These are phyloP conservation scores for Ceratocystis variospora DNA, from an alignment of 2,329 filamentous ascomycete genomes.

Conservation along the genomic window DNA sequence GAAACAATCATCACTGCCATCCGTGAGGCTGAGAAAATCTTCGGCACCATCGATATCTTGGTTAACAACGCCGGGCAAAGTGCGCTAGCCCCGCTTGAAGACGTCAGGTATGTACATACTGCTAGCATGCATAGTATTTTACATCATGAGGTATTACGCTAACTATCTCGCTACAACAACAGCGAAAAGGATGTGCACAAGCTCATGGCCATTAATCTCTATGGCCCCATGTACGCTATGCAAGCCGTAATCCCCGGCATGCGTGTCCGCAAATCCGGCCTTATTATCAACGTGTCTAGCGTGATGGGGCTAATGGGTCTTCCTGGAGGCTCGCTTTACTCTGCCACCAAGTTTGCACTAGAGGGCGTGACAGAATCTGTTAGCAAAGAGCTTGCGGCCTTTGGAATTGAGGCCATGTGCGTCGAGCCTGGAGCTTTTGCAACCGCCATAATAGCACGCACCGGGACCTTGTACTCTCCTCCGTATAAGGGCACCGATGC, in stretches of 20 bases:
- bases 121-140: too few species aligned
- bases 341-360: conserved; percentile 34
- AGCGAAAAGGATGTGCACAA: conserved; percentile 30
- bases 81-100: conserved; percentile 32
- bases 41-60: conserved; percentile 32
- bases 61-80: conserved; percentile 36
- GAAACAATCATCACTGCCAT: conserved; percentile 26
- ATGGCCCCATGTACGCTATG: conserved; percentile 35
- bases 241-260: conserved; percentile 36
- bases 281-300: conserved; percentile 35
- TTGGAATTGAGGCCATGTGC: conserved; percentile 31
- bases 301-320: conserved; percentile 33
- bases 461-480: conserved; percentile 21
- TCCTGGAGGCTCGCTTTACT: conserved; percentile 30
- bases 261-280: conserved; percentile 29
- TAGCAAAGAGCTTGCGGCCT: conserved; percentile 31
- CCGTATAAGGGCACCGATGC: conserved; percentile 25
- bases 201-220: conserved; percentile 36
- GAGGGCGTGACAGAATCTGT: conserved; percentile 34
- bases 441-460: conserved; percentile 31
- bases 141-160: background rate
- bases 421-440: conserved; percentile 43
- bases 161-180: background rate
- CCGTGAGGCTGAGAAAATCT: conserved; percentile 28
- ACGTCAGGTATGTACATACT: conserved; percentile 21